Conservation (phyloP, 805 yeast species). For the Metschnikowia vanudenii region DNA sequence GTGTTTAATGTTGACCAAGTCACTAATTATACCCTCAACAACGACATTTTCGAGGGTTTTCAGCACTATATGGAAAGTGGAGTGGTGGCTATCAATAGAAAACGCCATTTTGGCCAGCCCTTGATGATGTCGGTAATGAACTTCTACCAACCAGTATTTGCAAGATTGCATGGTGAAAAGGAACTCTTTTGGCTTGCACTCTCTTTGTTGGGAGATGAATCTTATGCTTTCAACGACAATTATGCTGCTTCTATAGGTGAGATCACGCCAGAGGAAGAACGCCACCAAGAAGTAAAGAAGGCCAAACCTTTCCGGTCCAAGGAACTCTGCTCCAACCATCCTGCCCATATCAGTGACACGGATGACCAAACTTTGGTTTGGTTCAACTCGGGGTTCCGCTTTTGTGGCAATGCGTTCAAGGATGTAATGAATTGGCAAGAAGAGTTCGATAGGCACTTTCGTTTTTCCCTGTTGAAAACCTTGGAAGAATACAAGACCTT, state of each 20-base stretch:
- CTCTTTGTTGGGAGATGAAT: constrained; percentile 27
- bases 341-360: constrained; percentile 58
- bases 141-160: constrained; percentile 12
- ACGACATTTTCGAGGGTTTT: constrained; percentile 32
- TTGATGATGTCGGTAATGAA: constrained; percentile 32
- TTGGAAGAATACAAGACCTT: constrained; percentile 26
- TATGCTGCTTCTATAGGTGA: constrained; percentile 35
- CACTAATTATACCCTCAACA: constrained; percentile 30
- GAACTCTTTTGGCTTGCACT: constrained; percentile 37
- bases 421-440: constrained; percentile 29
- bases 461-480: constrained; percentile 26
- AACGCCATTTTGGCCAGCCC: constrained; percentile 31
- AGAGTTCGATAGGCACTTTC: constrained; percentile 25
- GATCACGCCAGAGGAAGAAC: constrained; percentile 28
- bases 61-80: constrained; percentile 42
- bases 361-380: constrained; percentile 52
- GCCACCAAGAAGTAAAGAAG: constrained; percentile 16
- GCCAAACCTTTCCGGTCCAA: constrained; percentile 29
- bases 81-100: constrained; percentile 30
- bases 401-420: constrained; percentile 43
- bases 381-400: constrained; percentile 68
- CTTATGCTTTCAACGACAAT: constrained; percentile 30
- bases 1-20: constrained; percentile 33
- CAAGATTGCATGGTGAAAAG: constrained; percentile 33
- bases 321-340: constrained; percentile 61